Evolutionary conservation across 495 filamentous ascomycete species (phyloP).

Genomic region (Cenococcum geophilum): DNA sequence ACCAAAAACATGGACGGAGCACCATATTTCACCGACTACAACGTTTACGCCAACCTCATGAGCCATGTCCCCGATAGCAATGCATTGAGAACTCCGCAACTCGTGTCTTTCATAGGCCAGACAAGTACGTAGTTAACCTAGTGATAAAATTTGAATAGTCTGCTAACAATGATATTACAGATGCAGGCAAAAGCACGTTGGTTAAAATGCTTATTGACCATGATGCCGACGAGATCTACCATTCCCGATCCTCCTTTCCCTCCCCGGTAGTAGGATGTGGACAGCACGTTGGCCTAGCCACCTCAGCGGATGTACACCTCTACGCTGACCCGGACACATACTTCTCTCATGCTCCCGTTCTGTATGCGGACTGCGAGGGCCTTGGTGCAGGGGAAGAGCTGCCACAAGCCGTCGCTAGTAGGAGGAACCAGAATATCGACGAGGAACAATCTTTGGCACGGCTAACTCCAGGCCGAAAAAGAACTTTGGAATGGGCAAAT

Average conservation of each 20-base stretch:
- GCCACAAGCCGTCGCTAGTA: no score
- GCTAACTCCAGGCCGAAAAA: no score
- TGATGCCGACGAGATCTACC: not conserved
- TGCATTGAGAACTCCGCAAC: no score
- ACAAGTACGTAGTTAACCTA: not conserved
- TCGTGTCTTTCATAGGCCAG: slow-evolving; percentile 48
- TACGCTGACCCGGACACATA: slow-evolving; percentile 15
- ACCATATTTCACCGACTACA: no score
- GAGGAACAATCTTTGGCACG: no score
- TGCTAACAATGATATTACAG: no score
- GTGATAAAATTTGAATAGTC: no score
- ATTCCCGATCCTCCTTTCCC: not conserved
- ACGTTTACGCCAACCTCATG: no score
- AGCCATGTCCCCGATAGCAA: no score
- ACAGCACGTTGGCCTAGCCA: not conserved
- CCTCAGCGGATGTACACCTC: slow-evolving; percentile 18
- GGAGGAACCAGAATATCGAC: no score
- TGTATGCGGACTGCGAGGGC: slow-evolving; percentile 20
- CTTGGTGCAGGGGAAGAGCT: slow-evolving; percentile 6
- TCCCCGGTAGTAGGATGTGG: not conserved
- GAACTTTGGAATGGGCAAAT: no score
- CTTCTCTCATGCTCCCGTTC: not conserved
- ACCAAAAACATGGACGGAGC: no score
- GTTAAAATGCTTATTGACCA: slow-evolving; percentile 21
- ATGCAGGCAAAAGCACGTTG: slow-evolving; percentile 24